Conservation (phyloP, 805 yeast species). For the Kodamaea nitidulidarum region DNA sequence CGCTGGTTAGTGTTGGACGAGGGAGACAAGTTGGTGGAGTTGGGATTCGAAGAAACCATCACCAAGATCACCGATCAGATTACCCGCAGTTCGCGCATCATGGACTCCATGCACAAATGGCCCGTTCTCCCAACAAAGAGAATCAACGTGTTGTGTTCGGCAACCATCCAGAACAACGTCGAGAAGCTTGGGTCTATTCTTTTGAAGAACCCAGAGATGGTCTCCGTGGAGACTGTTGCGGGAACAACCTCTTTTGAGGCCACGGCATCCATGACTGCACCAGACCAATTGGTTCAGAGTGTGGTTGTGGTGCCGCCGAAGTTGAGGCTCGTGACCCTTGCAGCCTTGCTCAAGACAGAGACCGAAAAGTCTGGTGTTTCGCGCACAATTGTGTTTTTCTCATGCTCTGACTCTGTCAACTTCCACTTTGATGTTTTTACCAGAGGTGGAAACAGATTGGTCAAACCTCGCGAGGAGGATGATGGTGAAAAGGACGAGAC, state of each 20-base stretch:
- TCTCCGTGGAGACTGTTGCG: constrained; percentile 37
- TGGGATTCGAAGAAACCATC: constrained; percentile 94
- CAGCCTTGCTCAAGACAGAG: constrained; percentile 57
- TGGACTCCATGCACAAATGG: constrained; percentile 33
- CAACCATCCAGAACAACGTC: constrained; percentile 82
- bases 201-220: constrained; percentile 67
- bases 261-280: constrained; percentile 49
- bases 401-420: constrained; percentile 96
- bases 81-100: constrained; percentile 41
- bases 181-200: constrained; percentile 77
- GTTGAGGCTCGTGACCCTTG: constrained; percentile 75
- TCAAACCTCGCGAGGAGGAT: constrained; percentile 20
- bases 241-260: constrained; percentile 30
- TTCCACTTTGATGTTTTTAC: constrained; percentile 80
- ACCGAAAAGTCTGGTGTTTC: constrained; percentile 24
- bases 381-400: constrained; percentile 78
- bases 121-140: constrained; percentile 65
- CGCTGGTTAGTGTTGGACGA: constrained; percentile 92
- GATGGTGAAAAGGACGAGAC: constrained; percentile 20
- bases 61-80: constrained; percentile 65
- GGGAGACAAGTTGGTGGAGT: constrained; percentile 92
- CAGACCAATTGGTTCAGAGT: constrained; percentile 84
- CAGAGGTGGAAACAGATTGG: constrained; percentile 46
- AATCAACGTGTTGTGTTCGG: constrained; percentile 85
- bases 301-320: constrained; percentile 89